Evolutionary conservation across 108 stramenopile species (phyloP), one percentile per base, ranked within the genome.

Genomic region (Pseudonitzschia multiseries): DNA sequence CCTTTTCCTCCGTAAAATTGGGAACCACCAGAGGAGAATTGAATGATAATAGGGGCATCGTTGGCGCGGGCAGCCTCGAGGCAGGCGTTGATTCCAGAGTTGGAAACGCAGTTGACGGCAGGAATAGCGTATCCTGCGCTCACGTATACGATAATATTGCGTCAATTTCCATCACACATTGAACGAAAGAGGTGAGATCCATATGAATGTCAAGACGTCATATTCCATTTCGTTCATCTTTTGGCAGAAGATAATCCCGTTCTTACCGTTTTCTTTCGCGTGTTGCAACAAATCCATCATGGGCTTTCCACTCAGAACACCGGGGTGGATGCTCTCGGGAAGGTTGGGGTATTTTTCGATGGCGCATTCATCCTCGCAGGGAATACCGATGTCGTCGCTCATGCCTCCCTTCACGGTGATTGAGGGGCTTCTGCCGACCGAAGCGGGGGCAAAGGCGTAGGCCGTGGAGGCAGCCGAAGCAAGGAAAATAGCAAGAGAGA

Each of bases 1-100:
- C 76, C 87, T 82, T 97, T 97, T 69, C 96, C 96, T 40, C 87
- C 96, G 77, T 93, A 93, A 86, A 96, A 97, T 82, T 89, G 87
- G 52, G 89, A 87, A 63, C 93, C 94, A 65, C 94, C 94, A 43
- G 87, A 86, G 44, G 89, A 90, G 81, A 95, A 95, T 72, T 96
- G 95, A 63, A 97, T 86, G 66, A 97, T 95, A 63, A 96, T 92
- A 67, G 96, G 96, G 48, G 91, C 92, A 77, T 89, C 92, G 78
- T 95, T 88, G 69, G 78, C 84, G 27, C 83, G 80, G 53, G 95
- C 95, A 61, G 96, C 95, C 81, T 97, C 96, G 65, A 97, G 87
- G 75, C 89, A 91, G 44, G 91, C 81, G 83, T 97, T 97, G 65
- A 95, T 93, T 22, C 92, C 84, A 63, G 90, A 94, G 27, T 90